phyloP scores from a whole-genome alignment of 1,284 basidiomycete genomes.

The Nidula niveotomentosa region DNA sequence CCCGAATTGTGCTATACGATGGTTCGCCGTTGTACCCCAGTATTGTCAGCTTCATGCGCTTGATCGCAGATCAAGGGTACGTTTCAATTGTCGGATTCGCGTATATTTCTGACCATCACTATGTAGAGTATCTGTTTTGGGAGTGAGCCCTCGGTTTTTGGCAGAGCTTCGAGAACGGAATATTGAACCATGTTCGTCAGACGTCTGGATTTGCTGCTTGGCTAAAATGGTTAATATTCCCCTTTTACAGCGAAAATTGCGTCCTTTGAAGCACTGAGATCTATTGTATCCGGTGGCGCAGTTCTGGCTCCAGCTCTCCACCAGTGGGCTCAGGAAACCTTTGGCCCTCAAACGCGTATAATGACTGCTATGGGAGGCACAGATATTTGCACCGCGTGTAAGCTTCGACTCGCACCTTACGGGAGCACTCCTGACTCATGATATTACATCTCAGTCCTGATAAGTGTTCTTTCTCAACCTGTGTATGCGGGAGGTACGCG shows the following conservation, averaged over 20 bases:
- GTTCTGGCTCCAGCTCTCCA: slow-evolving; percentile 80
- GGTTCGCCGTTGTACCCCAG: slow-evolving; percentile 71
- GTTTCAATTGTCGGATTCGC: slow-evolving; percentile 5
- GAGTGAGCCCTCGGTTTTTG: slow-evolving; percentile 67
- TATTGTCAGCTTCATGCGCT: slow-evolving; percentile 50
- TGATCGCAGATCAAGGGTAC: slow-evolving; percentile 60
- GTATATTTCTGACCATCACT: not conserved
- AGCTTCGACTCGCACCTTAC: slow-evolving; percentile 21
- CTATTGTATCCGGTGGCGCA: slow-evolving; percentile 73
- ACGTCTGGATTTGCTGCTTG: too few relatives aligned
- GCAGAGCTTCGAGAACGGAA: slow-evolving; percentile 56
- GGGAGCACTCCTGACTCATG: not conserved
- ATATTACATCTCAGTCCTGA: slow-evolving; percentile 40
- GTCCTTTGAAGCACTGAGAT: slow-evolving; percentile 54
- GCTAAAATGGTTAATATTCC: too few relatives aligned
- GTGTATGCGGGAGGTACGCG: slow-evolving; percentile 53
- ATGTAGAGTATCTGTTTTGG: slow-evolving; percentile 54
- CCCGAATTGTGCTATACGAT: slow-evolving; percentile 61
- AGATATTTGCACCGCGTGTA: slow-evolving; percentile 74
- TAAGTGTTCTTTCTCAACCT: slow-evolving; percentile 39
- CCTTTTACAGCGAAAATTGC: slow-evolving; percentile 37
- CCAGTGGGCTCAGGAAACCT: slow-evolving; percentile 72
- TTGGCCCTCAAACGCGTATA: slow-evolving; percentile 64
- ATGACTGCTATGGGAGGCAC: slow-evolving; percentile 82
- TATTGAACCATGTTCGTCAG: slow-evolving; percentile 46